phyloP scores from a whole-genome alignment of 805 yeast species.

The Ogataea nonfermentans region DNA sequence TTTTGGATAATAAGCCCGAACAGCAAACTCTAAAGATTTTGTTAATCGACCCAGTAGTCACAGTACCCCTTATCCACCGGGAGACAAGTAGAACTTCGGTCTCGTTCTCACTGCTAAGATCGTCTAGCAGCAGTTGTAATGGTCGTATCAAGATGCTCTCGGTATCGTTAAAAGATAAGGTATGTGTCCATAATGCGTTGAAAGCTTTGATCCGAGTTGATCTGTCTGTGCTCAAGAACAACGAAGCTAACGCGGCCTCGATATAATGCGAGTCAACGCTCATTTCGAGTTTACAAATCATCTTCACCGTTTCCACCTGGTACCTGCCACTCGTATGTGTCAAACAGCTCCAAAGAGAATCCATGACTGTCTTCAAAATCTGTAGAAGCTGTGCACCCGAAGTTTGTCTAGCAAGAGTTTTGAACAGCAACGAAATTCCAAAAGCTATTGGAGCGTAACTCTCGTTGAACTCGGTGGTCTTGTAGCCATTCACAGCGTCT shows the following conservation, averaged over 20 bases:
- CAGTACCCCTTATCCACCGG: slow-evolving; percentile 47
- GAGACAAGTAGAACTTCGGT: slow-evolving; percentile 43
- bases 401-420: slow-evolving; percentile 34
- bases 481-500: slow-evolving; percentile 30
- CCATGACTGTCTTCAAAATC: slow-evolving; percentile 41
- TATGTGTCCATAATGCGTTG: slow-evolving; percentile 71
- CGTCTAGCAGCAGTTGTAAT: slow-evolving; percentile 65
- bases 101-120: slow-evolving; percentile 43
- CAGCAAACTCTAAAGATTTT: slow-evolving; percentile 58
- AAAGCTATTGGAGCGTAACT: slow-evolving; percentile 36
- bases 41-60: slow-evolving; percentile 54
- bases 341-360: slow-evolving; percentile 56
- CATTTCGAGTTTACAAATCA: slow-evolving; percentile 61
- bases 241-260: slow-evolving; percentile 69
- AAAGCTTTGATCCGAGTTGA: slow-evolving; percentile 53
- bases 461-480: slow-evolving; percentile 15
- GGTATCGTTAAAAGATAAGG: slow-evolving; percentile 47
- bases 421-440: slow-evolving; percentile 42
- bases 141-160: slow-evolving; percentile 59
- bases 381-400: slow-evolving; percentile 35
- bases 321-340: slow-evolving; percentile 46
- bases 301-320: slow-evolving; percentile 70
- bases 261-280: slow-evolving; percentile 51
- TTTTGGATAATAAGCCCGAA: slow-evolving; percentile 50
- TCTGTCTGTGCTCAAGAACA: slow-evolving; percentile 43